Evolutionary conservation across 108 stramenopile species (phyloP).

Genomic region (Aurantiochytrium sp.): DNA sequence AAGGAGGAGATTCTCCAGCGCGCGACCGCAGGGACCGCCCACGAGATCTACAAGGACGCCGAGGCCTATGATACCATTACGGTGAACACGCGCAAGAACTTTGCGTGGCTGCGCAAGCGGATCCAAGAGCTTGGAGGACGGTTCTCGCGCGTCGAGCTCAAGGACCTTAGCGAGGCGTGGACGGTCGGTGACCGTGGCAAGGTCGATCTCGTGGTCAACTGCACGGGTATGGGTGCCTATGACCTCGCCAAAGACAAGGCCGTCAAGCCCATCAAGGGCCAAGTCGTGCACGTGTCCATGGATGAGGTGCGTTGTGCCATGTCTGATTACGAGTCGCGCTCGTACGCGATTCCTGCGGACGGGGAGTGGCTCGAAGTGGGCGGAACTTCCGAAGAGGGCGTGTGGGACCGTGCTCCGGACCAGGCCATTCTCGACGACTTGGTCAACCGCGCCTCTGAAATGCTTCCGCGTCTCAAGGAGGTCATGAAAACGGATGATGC

Average conservation of each 20-base stretch:
- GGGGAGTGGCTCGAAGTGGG: neutral
- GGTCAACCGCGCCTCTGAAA: neutral
- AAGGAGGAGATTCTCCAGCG: neutral
- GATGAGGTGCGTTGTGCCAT: neutral
- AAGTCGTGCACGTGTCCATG: neutral
- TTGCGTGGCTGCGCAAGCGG: neutral
- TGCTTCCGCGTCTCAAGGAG: neutral
- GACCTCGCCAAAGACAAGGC: neutral
- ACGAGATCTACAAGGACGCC: neutral
- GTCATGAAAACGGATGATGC: neutral
- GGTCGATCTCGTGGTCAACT: neutral
- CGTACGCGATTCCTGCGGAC: neutral
- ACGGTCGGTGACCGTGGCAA: neutral
- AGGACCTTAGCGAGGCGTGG: neutral
- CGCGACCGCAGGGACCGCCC: neutral
- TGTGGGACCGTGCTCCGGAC: neutral
- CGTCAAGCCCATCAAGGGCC: neutral
- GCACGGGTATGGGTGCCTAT: neutral
- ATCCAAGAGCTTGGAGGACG: neutral
- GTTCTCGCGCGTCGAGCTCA: neutral
- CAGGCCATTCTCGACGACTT: neutral
- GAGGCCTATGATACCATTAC: neutral
- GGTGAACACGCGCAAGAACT: neutral
- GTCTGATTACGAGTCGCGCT: neutral
- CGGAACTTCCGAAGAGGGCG: neutral